phyloP scores from a whole-genome alignment of 345 rosid species.

The Salix suchowensis region DNA sequence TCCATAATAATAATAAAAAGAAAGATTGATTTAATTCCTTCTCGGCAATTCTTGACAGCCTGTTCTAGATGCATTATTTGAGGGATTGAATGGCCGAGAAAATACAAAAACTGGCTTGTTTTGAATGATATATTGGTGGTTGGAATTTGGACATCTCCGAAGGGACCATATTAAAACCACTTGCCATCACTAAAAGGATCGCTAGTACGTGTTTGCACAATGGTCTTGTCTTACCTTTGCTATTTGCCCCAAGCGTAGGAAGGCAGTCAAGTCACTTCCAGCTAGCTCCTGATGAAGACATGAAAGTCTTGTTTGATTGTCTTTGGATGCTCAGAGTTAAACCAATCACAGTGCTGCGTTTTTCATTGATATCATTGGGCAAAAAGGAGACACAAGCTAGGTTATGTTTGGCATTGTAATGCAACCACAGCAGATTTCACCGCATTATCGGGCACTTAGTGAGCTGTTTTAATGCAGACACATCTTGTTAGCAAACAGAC shows the following conservation, averaged over 20 bases:
- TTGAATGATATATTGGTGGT: constrained; percentile 15
- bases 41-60: constrained; percentile 14
- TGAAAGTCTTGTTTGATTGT: constrained; percentile 15
- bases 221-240: neutral
- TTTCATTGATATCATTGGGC: neutral
- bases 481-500: no score
- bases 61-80: neutral
- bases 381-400: neutral
- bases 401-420: neutral
- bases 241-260: no score
- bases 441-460: no score
- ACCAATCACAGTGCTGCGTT: neutral
- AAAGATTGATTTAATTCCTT: constrained; percentile 33
- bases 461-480: no score
- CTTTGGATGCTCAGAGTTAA: neutral
- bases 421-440: no score
- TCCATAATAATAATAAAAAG: no score
- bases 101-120: constrained; percentile 28
- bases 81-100: constrained; percentile 10
- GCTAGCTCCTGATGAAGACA: constrained; percentile 28
- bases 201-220: neutral
- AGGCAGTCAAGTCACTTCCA: neutral
- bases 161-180: constrained; percentile 24
- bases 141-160: constrained; percentile 22
- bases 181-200: constrained; percentile 15